A percentile compares a stretch with the other conserved stretches of the same genome.
phyloP scores from a whole-genome alignment of 257 asterid genomes.

The Agastache rugosa region DNA sequence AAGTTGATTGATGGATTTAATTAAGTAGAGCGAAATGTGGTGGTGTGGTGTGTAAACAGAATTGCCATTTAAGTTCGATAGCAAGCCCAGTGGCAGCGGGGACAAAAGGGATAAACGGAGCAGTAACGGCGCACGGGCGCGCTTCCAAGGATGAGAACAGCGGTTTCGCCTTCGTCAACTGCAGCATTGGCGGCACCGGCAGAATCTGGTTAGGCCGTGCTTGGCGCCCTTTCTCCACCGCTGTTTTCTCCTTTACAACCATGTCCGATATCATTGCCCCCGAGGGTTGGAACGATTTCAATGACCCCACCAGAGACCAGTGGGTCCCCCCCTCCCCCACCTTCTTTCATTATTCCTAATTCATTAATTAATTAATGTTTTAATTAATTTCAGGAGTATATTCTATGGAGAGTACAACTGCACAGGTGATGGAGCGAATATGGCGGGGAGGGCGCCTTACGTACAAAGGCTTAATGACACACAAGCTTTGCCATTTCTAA shows the following conservation, averaged over 20 bases:
- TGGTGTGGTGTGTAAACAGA: conserved; percentile 32
- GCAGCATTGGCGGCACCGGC: conserved; percentile 85
- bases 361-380: not conserved
- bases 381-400: conserved; percentile 52
- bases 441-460: conserved; percentile 57
- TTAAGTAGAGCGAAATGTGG: too few species aligned
- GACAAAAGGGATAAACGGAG: conserved; percentile 64
- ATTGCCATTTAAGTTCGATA: conserved; percentile 72
- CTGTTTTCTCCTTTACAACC: conserved; percentile 61
- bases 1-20: too few species aligned
- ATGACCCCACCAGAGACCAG: conserved; percentile 88
- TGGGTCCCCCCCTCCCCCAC: conserved; percentile 50
- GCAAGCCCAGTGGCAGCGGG: conserved; percentile 76
- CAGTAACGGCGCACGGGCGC: conserved; percentile 85
- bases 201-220: conserved; percentile 95
- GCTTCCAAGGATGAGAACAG: conserved; percentile 83
- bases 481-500: conserved; percentile 68
- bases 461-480: conserved; percentile 75
- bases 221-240: conserved; percentile 92
- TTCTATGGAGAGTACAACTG: conserved; percentile 93
- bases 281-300: conserved; percentile 94
- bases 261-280: conserved; percentile 86
- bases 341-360: too few species aligned
- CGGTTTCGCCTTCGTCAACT: conserved; percentile 72
- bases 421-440: conserved; percentile 73